phyloP scores from a whole-genome alignment of 176 grass and related monocot genomes.

The Oryza coarctata region DNA sequence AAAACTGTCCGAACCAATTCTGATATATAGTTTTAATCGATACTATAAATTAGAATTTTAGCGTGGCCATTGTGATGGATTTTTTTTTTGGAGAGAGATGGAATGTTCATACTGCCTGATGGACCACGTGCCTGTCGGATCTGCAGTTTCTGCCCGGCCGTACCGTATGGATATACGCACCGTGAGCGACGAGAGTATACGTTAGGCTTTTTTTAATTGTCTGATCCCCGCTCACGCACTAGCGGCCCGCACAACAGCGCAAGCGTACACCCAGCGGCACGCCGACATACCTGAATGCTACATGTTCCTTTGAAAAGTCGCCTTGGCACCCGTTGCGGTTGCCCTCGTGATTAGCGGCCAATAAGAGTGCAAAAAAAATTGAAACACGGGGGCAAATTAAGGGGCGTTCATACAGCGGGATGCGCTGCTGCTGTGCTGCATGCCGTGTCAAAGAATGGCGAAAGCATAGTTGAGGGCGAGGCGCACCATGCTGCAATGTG shows the following conservation, averaged over 20 bases:
- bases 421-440: not conserved
- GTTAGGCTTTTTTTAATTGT: too few species aligned
- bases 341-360: not conserved
- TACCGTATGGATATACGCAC: not conserved
- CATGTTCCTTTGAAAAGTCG: not conserved
- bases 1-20: too few species aligned
- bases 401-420: not conserved
- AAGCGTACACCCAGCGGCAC: not conserved
- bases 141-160: not conserved
- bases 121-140: not conserved
- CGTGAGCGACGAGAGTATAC: not conserved
- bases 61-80: too few species aligned
- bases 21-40: too few species aligned
- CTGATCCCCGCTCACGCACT: not conserved
- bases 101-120: too few species aligned
- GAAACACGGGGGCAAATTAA: not conserved
- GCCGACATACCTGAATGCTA: not conserved
- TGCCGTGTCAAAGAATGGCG: not conserved
- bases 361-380: not conserved
- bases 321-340: not conserved
- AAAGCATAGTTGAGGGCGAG: conserved; percentile 10
- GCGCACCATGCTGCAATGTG: not conserved
- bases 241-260: not conserved
- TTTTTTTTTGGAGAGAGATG: too few species aligned
- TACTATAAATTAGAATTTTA: too few species aligned